Base-by-base conservation (phyloP, 225 moss, liverwort and hornwort genomes). In the Asterella californica region DNA sequence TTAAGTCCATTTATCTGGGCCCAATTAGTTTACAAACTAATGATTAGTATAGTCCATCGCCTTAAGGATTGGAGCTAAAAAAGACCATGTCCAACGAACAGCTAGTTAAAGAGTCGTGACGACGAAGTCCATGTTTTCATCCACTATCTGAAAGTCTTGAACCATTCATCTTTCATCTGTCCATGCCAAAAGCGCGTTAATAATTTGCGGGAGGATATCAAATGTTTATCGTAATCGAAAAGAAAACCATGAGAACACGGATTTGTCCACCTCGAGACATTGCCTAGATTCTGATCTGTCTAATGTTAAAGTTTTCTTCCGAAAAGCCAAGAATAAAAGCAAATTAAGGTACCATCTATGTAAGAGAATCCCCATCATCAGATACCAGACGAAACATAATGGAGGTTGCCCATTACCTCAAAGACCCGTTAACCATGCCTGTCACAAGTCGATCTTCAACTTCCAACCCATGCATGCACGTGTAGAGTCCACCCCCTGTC, bases 381-480 rank as follows among this genome's bases (percentile, higher is more conserved):
- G 14, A 71, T 0, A 4, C 32, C 30, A 65, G 17, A 65, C 15
- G 11, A 65, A 65, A 65, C 2, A 33, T 1, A 17, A 22, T 1
- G 15, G 2, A 48, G 42, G n/a, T 42, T 19, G n/a, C 46, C 37
- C 46, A 48, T 46, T 82, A 94, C 94, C 92, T 88, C 78, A 94
- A 66, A 21, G 88, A 92, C 50, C 94, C 94, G 80, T 92, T 89
- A 19, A 89, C 85, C 72, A 87, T 94, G 53, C 94, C 94, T 14
- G 88, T 83, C 65, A 94, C 83, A 69, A 94, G 83, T 79, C 85
- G 90, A 69, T 87, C 89, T 88, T 94, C 92, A 85, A 85, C 91
- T 88, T 92, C 91, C 87, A 94, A 87, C 77, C 84, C 87, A 82
- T 92, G 92, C 48, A 94, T 87, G 76, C 91, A 90, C 59, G 91